Base-by-base conservation (phyloP, 768 basidiomycete genomes). In the Lactarius trivialis region DNA sequence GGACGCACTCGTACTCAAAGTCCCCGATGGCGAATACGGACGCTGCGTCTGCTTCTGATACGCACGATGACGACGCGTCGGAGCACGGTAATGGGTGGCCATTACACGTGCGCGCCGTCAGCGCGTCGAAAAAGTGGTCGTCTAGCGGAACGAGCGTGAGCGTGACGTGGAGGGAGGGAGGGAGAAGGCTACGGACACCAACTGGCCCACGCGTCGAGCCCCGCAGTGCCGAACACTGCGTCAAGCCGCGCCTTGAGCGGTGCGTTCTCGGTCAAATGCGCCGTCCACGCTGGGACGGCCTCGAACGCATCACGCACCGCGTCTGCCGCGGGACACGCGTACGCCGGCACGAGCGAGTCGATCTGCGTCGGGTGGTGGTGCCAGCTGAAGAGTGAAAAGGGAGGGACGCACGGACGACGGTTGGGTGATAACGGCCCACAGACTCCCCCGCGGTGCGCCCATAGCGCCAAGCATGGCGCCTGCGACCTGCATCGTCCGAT, bases 111-210 rank as follows among this genome's bases (percentile, higher is more conserved):
- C 80, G 70, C 4, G 81, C 78, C 19, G 72, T 76, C 68, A 81
- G 79, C n/a, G 77, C 77, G 66, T 81, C 80, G 67, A 81, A 81
- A 71, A 76, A 81, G 60, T 80, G 81, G 59, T 81, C 78, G 63
- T 79, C 77, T 78, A 60, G 6, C 3, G 7, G 14, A 48, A 14
- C 14, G 12, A 24, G 24, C 21, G 19, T 24, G 7, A 50, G 12
- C 6, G 30, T 30, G 12, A 21, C n/a, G n/a, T n/a, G n/a, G n/a
- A 11, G 53, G 17, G 26, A 14, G 26, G 36, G 41, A 21, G 19
- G 54, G 37, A 19, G n/a, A n/a, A n/a, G 30, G 30, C 55, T 19
- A 60, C 76, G 52, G 55, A 79, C 81, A 81, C 81, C 80, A 81
- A 2, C 73, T 72, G n/a, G 73, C 66, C 81, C 81, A 81, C 5